These are phyloP conservation scores for Magnolia changhungtana DNA, from an alignment of 164 flowering plant species.

Conservation along the genomic window DNA sequence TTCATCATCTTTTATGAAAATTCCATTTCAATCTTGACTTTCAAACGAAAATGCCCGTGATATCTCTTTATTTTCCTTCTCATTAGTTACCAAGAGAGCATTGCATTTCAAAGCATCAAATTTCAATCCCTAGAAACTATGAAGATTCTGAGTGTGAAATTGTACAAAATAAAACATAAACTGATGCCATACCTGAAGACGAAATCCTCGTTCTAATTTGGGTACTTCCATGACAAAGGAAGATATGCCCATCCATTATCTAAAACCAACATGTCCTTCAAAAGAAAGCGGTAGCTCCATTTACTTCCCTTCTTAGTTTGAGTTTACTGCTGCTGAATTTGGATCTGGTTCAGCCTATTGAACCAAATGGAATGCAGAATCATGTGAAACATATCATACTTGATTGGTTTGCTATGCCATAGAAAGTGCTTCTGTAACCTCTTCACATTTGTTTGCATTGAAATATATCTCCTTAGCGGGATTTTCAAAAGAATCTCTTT, in stretches of 20 bases:
- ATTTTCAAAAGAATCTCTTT: constrained; percentile 21
- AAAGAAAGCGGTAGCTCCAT: background rate
- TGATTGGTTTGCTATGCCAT: constrained; percentile 17
- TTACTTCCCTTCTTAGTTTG: background rate
- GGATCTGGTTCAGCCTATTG: constrained; percentile 18
- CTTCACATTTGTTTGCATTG: constrained; percentile 15
- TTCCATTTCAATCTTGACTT: too few relatives aligned
- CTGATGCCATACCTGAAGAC: background rate
- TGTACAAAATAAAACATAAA: too few relatives aligned
- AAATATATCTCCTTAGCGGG: constrained; percentile 5
- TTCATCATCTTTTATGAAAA: too few relatives aligned
- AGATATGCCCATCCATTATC: background rate
- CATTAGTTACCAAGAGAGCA: too few relatives aligned
- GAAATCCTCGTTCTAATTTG: background rate
- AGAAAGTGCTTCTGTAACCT: constrained; percentile 5
- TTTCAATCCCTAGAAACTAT: too few relatives aligned
- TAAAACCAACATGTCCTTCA: background rate
- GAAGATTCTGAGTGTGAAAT: too few relatives aligned
- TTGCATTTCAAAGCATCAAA: too few relatives aligned
- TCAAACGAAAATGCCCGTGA: too few relatives aligned
- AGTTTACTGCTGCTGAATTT: background rate
- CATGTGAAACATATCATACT: constrained; percentile 21
- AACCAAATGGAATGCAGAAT: constrained; percentile 23
- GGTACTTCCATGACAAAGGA: background rate
- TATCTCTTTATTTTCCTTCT: too few relatives aligned